These are phyloP conservation scores for Stenogyne calaminthoides DNA, from an alignment of 305 asterid genomes.

Conservation along the genomic window DNA sequence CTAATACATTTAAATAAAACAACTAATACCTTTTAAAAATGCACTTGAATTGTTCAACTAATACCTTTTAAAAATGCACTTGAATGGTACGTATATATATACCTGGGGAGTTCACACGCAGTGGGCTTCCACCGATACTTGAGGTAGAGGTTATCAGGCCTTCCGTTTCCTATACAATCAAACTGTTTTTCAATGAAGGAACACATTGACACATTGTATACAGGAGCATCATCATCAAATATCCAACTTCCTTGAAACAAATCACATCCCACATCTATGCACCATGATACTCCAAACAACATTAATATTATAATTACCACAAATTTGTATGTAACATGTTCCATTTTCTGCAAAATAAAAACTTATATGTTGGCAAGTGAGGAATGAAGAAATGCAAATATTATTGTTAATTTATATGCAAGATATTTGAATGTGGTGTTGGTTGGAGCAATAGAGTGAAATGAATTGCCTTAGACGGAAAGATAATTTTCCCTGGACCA, in stretches of 20 bases:
- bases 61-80: too few relatives aligned
- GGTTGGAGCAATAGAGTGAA: conserved; percentile 22
- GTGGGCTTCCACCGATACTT: conserved; percentile 70
- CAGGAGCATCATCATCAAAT: conserved; percentile 46
- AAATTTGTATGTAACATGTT: conserved; percentile 12
- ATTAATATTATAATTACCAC: conserved; percentile 3
- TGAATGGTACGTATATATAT: too few relatives aligned
- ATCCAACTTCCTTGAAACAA: conserved; percentile 65
- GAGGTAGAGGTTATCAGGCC: conserved; percentile 59
- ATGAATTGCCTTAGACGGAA: conserved; percentile 35
- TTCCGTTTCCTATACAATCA: conserved; percentile 57
- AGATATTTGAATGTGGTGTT: neutral
- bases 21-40: too few relatives aligned
- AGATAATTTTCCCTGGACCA: conserved; percentile 25
- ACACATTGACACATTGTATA: conserved; percentile 50
- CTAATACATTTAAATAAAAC: too few relatives aligned
- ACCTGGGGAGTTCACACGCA: conserved; percentile 57
- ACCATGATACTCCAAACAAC: conserved; percentile 18
- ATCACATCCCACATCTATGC: conserved; percentile 48
- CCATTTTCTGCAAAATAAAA: conserved; percentile 31
- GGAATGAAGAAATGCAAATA: neutral
- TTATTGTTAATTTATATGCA: neutral
- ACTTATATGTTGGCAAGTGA: neutral
- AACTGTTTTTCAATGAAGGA: conserved; percentile 61
- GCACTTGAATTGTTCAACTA: too few relatives aligned